Evolutionary conservation across 306 rosid species (phyloP).

Genomic region (Phaseolus lunatus): DNA sequence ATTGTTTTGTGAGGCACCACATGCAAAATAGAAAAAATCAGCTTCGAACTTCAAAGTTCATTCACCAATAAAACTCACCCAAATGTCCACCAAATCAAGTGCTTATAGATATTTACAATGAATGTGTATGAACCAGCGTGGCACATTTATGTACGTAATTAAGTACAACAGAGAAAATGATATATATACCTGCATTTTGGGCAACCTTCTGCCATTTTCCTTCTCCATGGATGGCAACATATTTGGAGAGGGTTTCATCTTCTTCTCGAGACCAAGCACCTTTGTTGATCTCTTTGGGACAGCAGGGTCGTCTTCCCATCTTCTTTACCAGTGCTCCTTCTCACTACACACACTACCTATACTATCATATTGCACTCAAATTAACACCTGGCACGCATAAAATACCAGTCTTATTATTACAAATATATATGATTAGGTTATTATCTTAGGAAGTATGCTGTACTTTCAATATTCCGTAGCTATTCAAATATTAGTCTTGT

Average conservation of each 20-base stretch:
- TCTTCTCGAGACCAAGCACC: constrained; percentile 58
- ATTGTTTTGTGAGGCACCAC: not conserved
- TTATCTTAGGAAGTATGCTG: not conserved
- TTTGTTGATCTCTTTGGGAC: constrained; percentile 48
- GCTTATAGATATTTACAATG: not conserved
- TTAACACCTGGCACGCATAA: not conserved
- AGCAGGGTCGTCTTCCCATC: constrained; percentile 39
- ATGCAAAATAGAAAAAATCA: not conserved
- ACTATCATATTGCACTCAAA: not conserved
- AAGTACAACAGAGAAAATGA: not conserved
- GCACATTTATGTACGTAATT: not conserved
- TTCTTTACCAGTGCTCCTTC: not conserved
- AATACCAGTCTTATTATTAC: not conserved
- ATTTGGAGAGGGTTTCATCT: constrained; percentile 51
- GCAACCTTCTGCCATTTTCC: constrained; percentile 58
- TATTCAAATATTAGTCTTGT: not conserved
- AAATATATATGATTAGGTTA: not conserved
- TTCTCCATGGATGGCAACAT: constrained; percentile 50
- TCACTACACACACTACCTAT: not conserved
- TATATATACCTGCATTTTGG: constrained; percentile 43
- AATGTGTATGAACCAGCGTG: not conserved
- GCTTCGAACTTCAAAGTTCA: not conserved
- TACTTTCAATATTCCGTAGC: constrained; percentile 2
- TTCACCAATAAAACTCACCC: not conserved
- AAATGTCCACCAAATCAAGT: not conserved